Evolutionary conservation across 495 filamentous ascomycete species (phyloP).

Genomic region (Lasiosphaeris hirsuta): DNA sequence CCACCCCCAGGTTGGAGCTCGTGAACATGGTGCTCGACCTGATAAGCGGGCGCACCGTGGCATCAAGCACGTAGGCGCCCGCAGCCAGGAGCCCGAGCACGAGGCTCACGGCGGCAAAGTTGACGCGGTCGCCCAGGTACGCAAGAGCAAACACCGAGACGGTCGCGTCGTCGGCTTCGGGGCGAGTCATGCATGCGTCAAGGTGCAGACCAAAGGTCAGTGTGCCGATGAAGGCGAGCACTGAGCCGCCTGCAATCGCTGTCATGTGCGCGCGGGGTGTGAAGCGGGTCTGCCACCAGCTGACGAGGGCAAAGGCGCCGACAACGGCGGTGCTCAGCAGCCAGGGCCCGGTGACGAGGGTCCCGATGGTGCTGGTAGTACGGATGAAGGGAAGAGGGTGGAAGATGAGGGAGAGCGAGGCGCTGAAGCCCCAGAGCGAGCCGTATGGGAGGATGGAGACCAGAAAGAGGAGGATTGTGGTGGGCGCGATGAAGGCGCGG

Average conservation of each 20-base stretch:
- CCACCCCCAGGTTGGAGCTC: conserved; percentile 34
- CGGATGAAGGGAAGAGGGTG: conserved; percentile 41
- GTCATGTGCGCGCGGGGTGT: conserved; percentile 25
- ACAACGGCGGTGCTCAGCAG: conserved; percentile 32
- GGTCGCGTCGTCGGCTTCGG: conserved; percentile 11
- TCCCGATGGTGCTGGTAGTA: conserved; percentile 36
- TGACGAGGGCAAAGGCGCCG: conserved; percentile 21
- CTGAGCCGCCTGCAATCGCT: conserved; percentile 32
- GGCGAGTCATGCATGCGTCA: conserved; percentile 32
- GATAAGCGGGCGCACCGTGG: conserved; percentile 35
- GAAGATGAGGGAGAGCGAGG: conserved; percentile 47
- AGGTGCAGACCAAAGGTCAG: conserved; percentile 42
- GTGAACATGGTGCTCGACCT: conserved; percentile 42
- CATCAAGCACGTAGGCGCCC: conserved; percentile 31
- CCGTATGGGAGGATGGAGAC: conserved; percentile 40
- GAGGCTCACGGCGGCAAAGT: conserved; percentile 37
- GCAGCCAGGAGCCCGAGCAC: conserved; percentile 40
- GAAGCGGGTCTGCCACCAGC: conserved; percentile 25
- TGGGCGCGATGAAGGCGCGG: conserved; percentile 44
- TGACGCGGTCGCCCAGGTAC: conserved; percentile 27
- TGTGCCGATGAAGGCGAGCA: conserved; percentile 37
- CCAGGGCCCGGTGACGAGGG: conserved; percentile 41
- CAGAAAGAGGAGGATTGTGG: conserved; percentile 40
- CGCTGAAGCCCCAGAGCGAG: conserved; percentile 40
- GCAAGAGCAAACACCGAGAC: conserved; percentile 25